phyloP scores from a whole-genome alignment of 805 yeast genomes.

The Clavispora fructus region DNA sequence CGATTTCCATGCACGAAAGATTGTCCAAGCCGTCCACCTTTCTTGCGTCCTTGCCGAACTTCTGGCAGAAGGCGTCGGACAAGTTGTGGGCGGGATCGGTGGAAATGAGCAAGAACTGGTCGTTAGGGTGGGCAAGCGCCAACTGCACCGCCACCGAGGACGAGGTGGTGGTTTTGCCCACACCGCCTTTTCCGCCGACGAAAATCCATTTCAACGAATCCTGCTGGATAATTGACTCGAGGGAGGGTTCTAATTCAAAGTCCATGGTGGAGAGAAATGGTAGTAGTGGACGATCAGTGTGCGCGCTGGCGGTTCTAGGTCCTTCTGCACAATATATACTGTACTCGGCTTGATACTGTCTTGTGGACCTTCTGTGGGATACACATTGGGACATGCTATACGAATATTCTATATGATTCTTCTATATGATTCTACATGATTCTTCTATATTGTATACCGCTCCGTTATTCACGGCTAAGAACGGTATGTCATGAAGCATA shows the following conservation, averaged over 20 bases:
- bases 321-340: background rate
- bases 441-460: too few relatives aligned
- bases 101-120: slow-evolving; percentile 82
- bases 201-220: slow-evolving; percentile 89
- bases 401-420: too few relatives aligned
- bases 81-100: slow-evolving; percentile 98
- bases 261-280: slow-evolving; percentile 34
- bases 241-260: slow-evolving; percentile 64
- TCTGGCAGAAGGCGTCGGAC: slow-evolving; percentile 97
- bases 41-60: slow-evolving; percentile 95
- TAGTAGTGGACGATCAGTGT: background rate
- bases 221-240: slow-evolving; percentile 56
- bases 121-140: slow-evolving; percentile 74
- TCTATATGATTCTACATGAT: too few relatives aligned
- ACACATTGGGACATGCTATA: too few relatives aligned
- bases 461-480: too few relatives aligned
- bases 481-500: too few relatives aligned
- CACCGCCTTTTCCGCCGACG: slow-evolving; percentile 99
- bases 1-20: slow-evolving; percentile 96
- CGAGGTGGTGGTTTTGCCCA: slow-evolving; percentile 96
- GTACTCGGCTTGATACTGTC: too few relatives aligned
- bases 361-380: too few relatives aligned
- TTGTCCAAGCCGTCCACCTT: slow-evolving; percentile 84
- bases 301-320: background rate
- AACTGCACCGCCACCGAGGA: slow-evolving; percentile 92